These are phyloP conservation scores for Exsudoporus frostii DNA, from an alignment of 768 basidiomycete species.

Conservation along the genomic window DNA sequence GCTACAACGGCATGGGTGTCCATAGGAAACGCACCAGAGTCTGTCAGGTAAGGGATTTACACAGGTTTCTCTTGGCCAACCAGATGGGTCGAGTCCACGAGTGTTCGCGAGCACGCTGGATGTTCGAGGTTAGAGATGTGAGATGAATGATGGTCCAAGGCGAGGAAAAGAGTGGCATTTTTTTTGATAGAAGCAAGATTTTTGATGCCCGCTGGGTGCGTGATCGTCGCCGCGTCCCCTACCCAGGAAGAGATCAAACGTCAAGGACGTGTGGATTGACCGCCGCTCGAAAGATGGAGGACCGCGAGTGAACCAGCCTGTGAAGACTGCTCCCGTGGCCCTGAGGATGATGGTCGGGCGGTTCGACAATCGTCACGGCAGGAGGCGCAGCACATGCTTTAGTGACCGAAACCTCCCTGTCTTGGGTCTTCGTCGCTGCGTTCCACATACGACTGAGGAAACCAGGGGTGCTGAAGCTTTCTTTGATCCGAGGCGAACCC, in stretches of 20 bases:
- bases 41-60: conserved; percentile 2
- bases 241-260: conserved; percentile 17
- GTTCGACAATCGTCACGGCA: conserved; percentile 27
- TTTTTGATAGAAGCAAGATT: conserved; percentile 23
- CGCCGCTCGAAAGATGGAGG: conserved; percentile 40
- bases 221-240: conserved; percentile 9
- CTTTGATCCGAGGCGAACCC: conserved; percentile 26
- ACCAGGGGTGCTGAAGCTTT: conserved; percentile 42
- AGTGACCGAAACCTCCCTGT: conserved; percentile 22
- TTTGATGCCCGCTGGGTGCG: conserved; percentile 19
- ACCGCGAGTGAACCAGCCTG: conserved; percentile 43
- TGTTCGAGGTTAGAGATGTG: conserved; percentile 28
- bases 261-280: conserved; percentile 26
- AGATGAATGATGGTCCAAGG: conserved; percentile 18
- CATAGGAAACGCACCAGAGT: conserved; percentile 22
- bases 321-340: conserved; percentile 36
- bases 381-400: conserved; percentile 13
- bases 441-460: conserved; percentile 79
- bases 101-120: conserved; percentile 24
- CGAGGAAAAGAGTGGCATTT: conserved; percentile 16
- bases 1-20: conserved; percentile 26
- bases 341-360: conserved; percentile 23
- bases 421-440: conserved; percentile 46
- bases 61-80: neutral
- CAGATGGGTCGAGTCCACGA: conserved; percentile 5